These are phyloP conservation scores for Picea sitchensis DNA, from an alignment of 75 land plant genomes.

Conservation along the genomic window DNA sequence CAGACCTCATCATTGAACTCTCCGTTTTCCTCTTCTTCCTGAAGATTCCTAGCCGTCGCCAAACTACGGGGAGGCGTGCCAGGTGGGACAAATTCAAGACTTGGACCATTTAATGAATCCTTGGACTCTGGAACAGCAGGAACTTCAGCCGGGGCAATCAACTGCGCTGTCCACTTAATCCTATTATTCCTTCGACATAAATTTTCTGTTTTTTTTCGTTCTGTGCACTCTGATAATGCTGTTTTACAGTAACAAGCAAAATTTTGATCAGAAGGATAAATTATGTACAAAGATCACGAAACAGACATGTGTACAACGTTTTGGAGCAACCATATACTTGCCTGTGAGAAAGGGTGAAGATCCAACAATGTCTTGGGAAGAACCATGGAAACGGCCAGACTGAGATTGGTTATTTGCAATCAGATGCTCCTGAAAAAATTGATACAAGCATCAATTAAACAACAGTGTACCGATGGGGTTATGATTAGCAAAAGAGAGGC, in stretches of 20 bases:
- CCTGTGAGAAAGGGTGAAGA: neutral
- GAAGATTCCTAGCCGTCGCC: neutral
- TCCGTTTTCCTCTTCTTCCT: neutral
- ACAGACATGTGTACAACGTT: neutral
- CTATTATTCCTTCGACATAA: conserved; percentile 1
- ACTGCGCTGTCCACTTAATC: neutral
- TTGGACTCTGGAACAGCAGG: neutral
- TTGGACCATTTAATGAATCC: neutral
- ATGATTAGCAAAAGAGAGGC: neutral
- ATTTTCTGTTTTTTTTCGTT: conserved; percentile 7
- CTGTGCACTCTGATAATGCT: neutral
- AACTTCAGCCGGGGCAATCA: neutral
- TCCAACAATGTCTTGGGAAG: neutral
- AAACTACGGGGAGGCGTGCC: neutral
- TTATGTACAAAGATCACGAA: neutral
- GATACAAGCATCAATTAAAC: neutral
- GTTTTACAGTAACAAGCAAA: neutral
- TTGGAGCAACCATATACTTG: neutral
- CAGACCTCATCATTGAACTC: conserved; percentile 7
- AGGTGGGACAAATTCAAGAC: neutral
- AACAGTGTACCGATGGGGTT: neutral
- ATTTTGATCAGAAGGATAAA: neutral
- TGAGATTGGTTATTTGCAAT: neutral
- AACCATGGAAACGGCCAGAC: neutral
- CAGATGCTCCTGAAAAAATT: neutral